Evolutionary conservation across 306 rosid genomes (phyloP).

Genomic region (Echinosophora koreensis): DNA sequence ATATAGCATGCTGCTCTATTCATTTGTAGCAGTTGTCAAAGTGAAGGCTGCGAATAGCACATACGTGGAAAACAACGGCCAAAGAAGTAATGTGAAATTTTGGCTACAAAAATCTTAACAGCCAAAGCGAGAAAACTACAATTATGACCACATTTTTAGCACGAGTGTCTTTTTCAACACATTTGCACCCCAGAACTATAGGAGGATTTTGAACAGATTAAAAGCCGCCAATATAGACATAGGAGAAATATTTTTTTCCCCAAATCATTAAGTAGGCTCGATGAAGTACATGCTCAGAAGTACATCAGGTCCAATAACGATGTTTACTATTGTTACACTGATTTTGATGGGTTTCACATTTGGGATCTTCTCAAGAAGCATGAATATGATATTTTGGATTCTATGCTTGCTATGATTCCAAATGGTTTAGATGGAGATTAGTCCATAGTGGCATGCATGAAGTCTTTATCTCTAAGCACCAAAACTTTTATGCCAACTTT

Average conservation of each 20-base stretch:
- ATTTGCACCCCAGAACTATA: background rate
- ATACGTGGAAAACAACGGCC: slow-evolving; percentile 61
- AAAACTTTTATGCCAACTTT: background rate
- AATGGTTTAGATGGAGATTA: slow-evolving; percentile 47
- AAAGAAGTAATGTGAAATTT: slow-evolving; percentile 20
- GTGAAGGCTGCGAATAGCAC: slow-evolving; percentile 78
- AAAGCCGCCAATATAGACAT: background rate
- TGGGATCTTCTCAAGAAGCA: slow-evolving; percentile 53
- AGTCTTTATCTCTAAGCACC: slow-evolving; percentile 4
- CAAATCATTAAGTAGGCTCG: slow-evolving; percentile 9
- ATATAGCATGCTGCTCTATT: slow-evolving; percentile 87
- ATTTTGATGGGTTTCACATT: slow-evolving; percentile 50
- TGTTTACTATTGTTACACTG: slow-evolving; percentile 53
- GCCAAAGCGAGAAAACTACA: background rate
- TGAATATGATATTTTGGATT: slow-evolving; percentile 12
- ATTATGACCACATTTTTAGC: background rate
- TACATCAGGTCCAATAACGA: slow-evolving; percentile 5
- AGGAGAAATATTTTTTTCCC: background rate
- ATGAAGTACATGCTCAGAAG: slow-evolving; percentile 4
- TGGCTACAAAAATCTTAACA: slow-evolving; percentile 4
- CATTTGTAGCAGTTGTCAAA: slow-evolving; percentile 85
- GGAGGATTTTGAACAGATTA: background rate
- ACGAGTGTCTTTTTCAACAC: background rate
- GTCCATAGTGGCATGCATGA: slow-evolving; percentile 37
- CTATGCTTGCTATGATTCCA: slow-evolving; percentile 37